Conservation (phyloP, 1,139 yeast species). For the Candida smagusa region DNA sequence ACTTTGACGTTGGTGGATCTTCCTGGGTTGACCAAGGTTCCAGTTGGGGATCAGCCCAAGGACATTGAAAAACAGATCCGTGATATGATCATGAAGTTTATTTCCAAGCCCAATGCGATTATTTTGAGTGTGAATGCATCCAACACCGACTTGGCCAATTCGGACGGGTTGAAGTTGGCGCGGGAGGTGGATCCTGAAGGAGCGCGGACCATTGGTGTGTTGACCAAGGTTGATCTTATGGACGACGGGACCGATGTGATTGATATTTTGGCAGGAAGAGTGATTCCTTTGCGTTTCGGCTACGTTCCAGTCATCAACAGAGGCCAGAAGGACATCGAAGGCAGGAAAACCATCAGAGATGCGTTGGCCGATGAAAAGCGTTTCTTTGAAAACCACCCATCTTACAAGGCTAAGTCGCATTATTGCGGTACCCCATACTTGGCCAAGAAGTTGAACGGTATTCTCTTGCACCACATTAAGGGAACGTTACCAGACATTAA, state of each 20-base stretch:
- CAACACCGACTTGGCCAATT: slow-evolving; percentile 94
- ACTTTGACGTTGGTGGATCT: slow-evolving; percentile 94
- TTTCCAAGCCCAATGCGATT: slow-evolving; percentile 94
- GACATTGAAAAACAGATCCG: slow-evolving; percentile 93
- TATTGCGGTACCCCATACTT: slow-evolving; percentile 95
- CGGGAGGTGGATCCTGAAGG: slow-evolving; percentile 99
- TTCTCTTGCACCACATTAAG: slow-evolving; percentile 88
- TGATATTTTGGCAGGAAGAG: slow-evolving; percentile 93
- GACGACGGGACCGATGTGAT: slow-evolving; percentile 98
- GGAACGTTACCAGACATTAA: slow-evolving; percentile 93
- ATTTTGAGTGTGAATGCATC: slow-evolving; percentile 95
- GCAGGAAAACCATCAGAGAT: slow-evolving; percentile 79
- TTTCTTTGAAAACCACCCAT: slow-evolving; percentile 74
- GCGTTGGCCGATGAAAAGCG: slow-evolving; percentile 80
- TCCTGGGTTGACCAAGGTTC: slow-evolving; percentile 97
- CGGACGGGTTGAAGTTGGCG: slow-evolving; percentile 94
- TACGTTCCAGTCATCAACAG: slow-evolving; percentile 97
- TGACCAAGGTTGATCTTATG: slow-evolving; percentile 96
- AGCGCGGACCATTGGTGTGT: slow-evolving; percentile 90
- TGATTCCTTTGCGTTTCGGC: slow-evolving; percentile 92
- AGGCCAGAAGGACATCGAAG: slow-evolving; percentile 94
- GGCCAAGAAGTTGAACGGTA: slow-evolving; percentile 88
- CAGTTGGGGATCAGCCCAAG: slow-evolving; percentile 99
- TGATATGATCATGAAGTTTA: slow-evolving; percentile 91
- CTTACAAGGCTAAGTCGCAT: slow-evolving; percentile 82